Conservation (phyloP, 129 eudicot genomes). For the Logfia minima region DNA sequence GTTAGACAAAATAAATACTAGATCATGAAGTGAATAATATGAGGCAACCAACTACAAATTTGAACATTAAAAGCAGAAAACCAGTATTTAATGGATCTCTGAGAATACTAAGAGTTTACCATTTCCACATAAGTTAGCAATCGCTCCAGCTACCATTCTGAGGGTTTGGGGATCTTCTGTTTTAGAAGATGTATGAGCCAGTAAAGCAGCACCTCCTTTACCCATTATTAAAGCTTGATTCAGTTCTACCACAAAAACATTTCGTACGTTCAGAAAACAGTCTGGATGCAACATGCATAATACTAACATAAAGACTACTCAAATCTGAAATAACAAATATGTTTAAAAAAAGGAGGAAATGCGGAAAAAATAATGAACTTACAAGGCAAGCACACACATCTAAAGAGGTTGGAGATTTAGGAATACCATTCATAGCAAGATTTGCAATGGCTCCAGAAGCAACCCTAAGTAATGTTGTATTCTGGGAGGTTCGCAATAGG, state of each 20-base stretch:
- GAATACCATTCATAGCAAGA: constrained; percentile 94
- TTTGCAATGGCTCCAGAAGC: constrained; percentile 99
- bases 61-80: not conserved
- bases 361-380: not conserved
- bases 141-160: constrained; percentile 98
- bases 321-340: not conserved
- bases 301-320: not conserved
- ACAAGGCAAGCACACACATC: not conserved
- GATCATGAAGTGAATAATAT: not conserved
- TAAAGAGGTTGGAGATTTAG: not conserved
- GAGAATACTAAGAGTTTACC: constrained; percentile 43
- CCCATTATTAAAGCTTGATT: constrained; percentile 83
- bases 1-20: not conserved
- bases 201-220: constrained; percentile 85
- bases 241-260: constrained; percentile 47
- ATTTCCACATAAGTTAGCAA: constrained; percentile 95
- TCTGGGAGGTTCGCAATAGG: constrained; percentile 75
- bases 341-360: not conserved
- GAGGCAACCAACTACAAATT: not conserved
- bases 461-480: constrained; percentile 83
- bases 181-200: constrained; percentile 66
- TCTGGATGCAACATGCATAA: constrained; percentile 14
- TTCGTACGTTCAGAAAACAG: constrained; percentile 12
- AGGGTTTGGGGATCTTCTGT: constrained; percentile 96
- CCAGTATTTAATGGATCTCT: not conserved